These are phyloP conservation scores for Daucus carota DNA, from an alignment of 129 eudicot genomes.

Conservation along the genomic window DNA sequence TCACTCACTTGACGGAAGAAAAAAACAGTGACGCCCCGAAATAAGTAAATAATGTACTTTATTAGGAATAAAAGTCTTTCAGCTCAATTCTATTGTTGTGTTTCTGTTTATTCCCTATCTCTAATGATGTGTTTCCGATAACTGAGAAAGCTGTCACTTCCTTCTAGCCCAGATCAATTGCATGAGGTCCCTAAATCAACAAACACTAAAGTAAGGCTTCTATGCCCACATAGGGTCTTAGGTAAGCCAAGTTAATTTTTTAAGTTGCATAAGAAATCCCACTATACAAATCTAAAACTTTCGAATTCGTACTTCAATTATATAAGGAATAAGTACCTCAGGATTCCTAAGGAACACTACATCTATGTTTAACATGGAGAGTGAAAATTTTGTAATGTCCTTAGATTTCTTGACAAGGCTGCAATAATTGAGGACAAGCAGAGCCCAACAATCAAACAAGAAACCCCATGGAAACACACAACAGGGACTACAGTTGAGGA, in stretches of 20 bases:
- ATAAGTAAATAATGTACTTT: too few species aligned
- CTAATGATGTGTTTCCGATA: too few species aligned
- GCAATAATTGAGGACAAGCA: conserved; percentile 44
- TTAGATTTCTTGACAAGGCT: conserved; percentile 67
- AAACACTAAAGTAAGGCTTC: conserved; percentile 35
- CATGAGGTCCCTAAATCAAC: conserved; percentile 44
- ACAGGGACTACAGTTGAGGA: conserved; percentile 79
- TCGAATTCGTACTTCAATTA: background rate
- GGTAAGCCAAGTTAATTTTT: conserved; percentile 31
- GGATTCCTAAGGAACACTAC: background rate
- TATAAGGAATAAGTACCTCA: background rate
- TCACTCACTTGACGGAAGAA: too few species aligned
- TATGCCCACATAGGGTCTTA: conserved; percentile 51
- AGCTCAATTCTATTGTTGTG: too few species aligned
- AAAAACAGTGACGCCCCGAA: too few species aligned
- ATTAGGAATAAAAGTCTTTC: too few species aligned
- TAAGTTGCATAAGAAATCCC: background rate
- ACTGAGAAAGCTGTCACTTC: conserved; percentile 53
- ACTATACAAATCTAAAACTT: background rate
- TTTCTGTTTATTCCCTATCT: too few species aligned
- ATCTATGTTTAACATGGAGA: background rate
- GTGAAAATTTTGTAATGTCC: background rate
- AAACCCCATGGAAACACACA: conserved; percentile 61
- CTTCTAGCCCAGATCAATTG: conserved; percentile 38
- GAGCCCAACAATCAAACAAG: conserved; percentile 12